Conservation (phyloP, 2,329 filamentous ascomycete genomes). For the Penicillium sp. region DNA sequence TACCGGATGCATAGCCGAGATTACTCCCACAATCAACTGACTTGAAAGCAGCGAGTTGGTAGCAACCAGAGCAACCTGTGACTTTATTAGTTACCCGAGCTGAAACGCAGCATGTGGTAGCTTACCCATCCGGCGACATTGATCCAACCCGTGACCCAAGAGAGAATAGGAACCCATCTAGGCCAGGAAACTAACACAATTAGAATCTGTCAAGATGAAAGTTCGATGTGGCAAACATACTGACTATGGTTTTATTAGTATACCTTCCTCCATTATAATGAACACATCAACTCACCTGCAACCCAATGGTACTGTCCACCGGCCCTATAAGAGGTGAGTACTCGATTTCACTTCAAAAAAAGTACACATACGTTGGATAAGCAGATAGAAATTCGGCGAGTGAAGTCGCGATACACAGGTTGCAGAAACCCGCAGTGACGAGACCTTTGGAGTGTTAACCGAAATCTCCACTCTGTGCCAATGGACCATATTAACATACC, state of each 20-base stretch:
- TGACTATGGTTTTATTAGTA: slow-evolving; percentile 21
- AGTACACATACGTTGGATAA: slow-evolving; percentile 50
- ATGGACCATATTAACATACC: slow-evolving; percentile 44
- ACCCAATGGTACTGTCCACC: slow-evolving; percentile 72
- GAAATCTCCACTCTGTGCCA: background rate
- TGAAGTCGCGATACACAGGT: slow-evolving; percentile 67
- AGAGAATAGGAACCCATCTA: slow-evolving; percentile 61
- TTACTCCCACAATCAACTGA: slow-evolving; percentile 65
- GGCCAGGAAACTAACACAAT: slow-evolving; percentile 54
- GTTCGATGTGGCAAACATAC: slow-evolving; percentile 22
- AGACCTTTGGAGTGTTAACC: slow-evolving; percentile 35
- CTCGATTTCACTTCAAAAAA: too few relatives aligned
- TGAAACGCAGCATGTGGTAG: background rate
- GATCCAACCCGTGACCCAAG: slow-evolving; percentile 70
- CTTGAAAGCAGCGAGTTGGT: slow-evolving; percentile 68
- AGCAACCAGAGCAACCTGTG: slow-evolving; percentile 58
- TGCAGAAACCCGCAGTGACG: slow-evolving; percentile 65
- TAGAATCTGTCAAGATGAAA: background rate
- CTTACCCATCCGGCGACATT: slow-evolving; percentile 68
- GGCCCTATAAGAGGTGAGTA: slow-evolving; percentile 31
- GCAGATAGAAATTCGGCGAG: slow-evolving; percentile 70
- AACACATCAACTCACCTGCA: slow-evolving; percentile 44
- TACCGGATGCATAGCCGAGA: slow-evolving; percentile 59
- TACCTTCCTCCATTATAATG: background rate
- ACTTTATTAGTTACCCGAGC: background rate